Conservation (phyloP, 1,284 basidiomycete species). For the Cryptococcus wingfieldii region DNA sequence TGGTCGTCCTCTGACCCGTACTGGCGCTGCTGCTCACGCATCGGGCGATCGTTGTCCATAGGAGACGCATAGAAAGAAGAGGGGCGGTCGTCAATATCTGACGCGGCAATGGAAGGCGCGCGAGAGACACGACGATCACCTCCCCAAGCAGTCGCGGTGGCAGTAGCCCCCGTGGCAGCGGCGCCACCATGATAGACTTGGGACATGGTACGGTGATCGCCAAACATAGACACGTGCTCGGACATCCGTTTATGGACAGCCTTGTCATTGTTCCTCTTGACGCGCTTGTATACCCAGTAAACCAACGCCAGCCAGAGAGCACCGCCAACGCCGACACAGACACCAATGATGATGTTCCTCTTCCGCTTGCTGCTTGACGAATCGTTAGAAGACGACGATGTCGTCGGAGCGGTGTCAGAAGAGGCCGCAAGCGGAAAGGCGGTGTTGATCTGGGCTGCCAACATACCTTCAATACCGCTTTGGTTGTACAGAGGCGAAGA, state of each 20-base stretch:
- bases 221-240: constrained; percentile 49
- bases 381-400: constrained; percentile 7
- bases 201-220: constrained; percentile 19
- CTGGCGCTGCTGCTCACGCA: constrained; percentile 20
- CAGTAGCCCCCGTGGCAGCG: not conserved
- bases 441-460: constrained; percentile 47
- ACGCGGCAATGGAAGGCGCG: constrained; percentile 42
- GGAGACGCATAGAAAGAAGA: constrained; percentile 50
- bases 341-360: constrained; percentile 48
- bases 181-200: constrained; percentile 10
- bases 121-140: constrained; percentile 27
- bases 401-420: constrained; percentile 14
- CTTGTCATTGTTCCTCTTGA: constrained; percentile 46
- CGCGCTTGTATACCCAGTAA: constrained; percentile 48
- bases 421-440: constrained; percentile 44
- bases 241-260: constrained; percentile 47
- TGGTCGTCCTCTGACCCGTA: constrained; percentile 7
- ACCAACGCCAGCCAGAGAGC: constrained; percentile 46
- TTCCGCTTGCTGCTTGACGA: constrained; percentile 24
- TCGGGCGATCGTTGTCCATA: constrained; percentile 43
- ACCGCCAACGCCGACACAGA: constrained; percentile 48
- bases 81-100: constrained; percentile 48
- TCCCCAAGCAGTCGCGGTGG: not conserved
- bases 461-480: constrained; percentile 43
- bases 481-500: constrained; percentile 48